These are phyloP conservation scores for Marsdenia floribunda DNA, from an alignment of 257 asterid species.

Conservation along the genomic window DNA sequence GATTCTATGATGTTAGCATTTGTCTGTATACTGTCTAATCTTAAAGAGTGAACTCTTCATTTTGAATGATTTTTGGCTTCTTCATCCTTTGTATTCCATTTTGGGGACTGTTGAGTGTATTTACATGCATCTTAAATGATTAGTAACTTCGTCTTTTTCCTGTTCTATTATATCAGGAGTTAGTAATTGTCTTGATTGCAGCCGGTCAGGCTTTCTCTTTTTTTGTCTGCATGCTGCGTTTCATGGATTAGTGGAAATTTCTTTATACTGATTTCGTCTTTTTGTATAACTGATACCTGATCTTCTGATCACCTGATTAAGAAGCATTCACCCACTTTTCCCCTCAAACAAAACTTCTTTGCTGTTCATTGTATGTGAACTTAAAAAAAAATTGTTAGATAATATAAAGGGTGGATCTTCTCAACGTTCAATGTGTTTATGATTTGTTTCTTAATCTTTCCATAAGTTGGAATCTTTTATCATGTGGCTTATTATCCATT, in stretches of 20 bases:
- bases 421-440: neutral
- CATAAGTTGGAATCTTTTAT: neutral
- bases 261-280: conserved; percentile 26
- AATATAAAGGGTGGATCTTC: neutral
- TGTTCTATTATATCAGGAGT: conserved; percentile 1
- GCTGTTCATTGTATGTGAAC: neutral
- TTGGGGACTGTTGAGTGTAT: neutral
- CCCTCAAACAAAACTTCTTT: neutral
- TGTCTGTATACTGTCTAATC: conserved; percentile 21
- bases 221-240: conserved; percentile 17
- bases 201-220: neutral
- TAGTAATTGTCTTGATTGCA: conserved; percentile 8
- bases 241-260: conserved; percentile 18
- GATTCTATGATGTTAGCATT: conserved; percentile 17
- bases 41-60: neutral
- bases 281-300: conserved; percentile 11
- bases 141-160: conserved; percentile 14
- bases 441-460: neutral
- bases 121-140: neutral
- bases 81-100: neutral
- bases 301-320: neutral
- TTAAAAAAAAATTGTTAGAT: neutral
- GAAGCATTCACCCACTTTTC: neutral
- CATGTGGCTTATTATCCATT: neutral
- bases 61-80: neutral